Evolutionary conservation across 306 rosid species (phyloP).

Genomic region (Vigna radiata): DNA sequence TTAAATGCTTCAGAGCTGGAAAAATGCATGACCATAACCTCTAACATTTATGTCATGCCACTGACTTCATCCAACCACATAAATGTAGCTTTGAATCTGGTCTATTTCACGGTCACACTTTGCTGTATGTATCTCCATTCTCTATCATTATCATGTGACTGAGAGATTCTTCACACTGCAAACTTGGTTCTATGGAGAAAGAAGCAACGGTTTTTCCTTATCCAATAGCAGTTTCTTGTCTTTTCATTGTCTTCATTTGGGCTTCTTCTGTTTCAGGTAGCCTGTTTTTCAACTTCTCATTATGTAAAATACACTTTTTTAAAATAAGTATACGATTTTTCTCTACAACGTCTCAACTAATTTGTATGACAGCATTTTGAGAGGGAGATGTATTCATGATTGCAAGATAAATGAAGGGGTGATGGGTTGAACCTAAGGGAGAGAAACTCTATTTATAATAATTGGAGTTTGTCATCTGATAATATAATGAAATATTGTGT

Average conservation of each 20-base stretch:
- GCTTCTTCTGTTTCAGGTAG: slow-evolving; percentile 49
- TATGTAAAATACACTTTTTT: too few relatives aligned
- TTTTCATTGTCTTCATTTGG: slow-evolving; percentile 34
- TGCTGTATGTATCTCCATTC: slow-evolving; percentile 8
- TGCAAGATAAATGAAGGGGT: too few relatives aligned
- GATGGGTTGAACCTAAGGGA: too few relatives aligned
- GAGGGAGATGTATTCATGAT: too few relatives aligned
- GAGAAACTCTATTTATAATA: too few relatives aligned
- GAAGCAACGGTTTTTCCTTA: slow-evolving; percentile 4
- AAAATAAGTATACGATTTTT: too few relatives aligned
- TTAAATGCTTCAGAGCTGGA: slow-evolving; percentile 5
- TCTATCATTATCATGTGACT: slow-evolving; percentile 37
- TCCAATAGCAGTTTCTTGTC: slow-evolving; percentile 23
- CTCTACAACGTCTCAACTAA: too few relatives aligned
- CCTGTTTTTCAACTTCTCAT: slow-evolving; percentile 67
- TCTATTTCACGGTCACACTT: background rate
- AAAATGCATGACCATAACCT: slow-evolving; percentile 30
- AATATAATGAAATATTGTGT: too few relatives aligned
- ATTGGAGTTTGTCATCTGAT: too few relatives aligned
- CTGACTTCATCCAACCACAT: slow-evolving; percentile 30
- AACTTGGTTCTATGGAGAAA: slow-evolving; percentile 55
- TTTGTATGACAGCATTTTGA: too few relatives aligned
- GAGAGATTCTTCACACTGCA: slow-evolving; percentile 30
- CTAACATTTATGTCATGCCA: slow-evolving; percentile 25
- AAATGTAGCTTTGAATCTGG: slow-evolving; percentile 41